Evolutionary conservation across 177 flowering plant genomes (phyloP).

Genomic region (Vitis hybrid): DNA sequence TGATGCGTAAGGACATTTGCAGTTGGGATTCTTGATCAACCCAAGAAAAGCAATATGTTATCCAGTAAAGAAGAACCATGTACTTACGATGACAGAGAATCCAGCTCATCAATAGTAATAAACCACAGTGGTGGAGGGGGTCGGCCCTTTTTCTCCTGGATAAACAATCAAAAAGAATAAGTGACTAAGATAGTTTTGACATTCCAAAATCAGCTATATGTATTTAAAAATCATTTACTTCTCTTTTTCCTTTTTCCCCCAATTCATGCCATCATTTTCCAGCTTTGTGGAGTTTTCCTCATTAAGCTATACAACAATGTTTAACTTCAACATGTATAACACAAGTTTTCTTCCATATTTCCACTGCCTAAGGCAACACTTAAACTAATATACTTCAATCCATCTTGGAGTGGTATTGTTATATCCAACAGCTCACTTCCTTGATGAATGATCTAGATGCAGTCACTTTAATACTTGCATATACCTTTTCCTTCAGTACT

Average conservation of each 20-base stretch:
- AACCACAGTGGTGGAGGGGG: constrained; percentile 72
- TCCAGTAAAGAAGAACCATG: neutral
- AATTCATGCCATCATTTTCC: neutral
- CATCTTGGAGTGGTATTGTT: neutral
- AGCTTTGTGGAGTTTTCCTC: neutral
- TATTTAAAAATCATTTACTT: neutral
- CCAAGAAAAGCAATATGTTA: no score
- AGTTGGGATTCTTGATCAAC: no score
- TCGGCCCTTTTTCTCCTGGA: constrained; percentile 85
- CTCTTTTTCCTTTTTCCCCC: neutral
- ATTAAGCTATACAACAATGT: neutral
- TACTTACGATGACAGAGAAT: constrained; percentile 73
- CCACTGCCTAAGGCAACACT: neutral
- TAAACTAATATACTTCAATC: neutral
- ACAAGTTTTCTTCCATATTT: neutral
- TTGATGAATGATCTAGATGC: no score
- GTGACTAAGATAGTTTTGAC: neutral
- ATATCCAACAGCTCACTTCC: neutral
- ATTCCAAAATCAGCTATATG: neutral
- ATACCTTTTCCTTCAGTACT: no score
- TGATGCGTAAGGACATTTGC: no score
- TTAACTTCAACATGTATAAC: neutral
- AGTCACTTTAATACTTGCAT: no score
- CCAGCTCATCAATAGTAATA: constrained; percentile 64
- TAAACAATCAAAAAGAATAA: neutral